A percentile compares a stretch with the other conserved stretches of the same genome.
phyloP scores from a whole-genome alignment of 1,284 basidiomycete genomes.

The Ustilago hordei region DNA sequence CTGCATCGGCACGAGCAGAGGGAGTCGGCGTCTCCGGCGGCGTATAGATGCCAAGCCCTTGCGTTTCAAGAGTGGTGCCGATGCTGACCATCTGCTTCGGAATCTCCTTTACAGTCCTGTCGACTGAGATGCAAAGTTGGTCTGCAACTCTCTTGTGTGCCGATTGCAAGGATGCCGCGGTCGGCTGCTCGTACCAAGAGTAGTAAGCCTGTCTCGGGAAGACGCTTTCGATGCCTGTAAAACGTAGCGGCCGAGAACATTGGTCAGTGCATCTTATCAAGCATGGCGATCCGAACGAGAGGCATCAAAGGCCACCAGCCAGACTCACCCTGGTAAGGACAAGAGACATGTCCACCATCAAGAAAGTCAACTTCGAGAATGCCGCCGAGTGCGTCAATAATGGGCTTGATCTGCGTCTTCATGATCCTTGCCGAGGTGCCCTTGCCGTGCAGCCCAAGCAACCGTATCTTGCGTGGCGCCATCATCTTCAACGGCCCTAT shows the following conservation, averaged over 20 bases:
- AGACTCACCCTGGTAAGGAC: conserved; percentile 45
- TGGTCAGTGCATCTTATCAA: background rate
- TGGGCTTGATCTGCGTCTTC: conserved; percentile 50
- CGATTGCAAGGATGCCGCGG: conserved; percentile 15
- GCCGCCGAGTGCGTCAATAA: conserved; percentile 32
- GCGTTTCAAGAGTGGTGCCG: conserved; percentile 2
- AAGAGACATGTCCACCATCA: conserved; percentile 26
- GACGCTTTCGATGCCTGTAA: conserved; percentile 41
- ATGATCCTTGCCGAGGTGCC: conserved; percentile 50
- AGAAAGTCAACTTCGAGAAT: conserved; percentile 36
- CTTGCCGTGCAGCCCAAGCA: conserved; percentile 52
- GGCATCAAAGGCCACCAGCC: background rate
- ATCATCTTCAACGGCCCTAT: background rate
- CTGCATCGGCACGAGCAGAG: background rate
- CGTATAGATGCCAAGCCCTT: conserved; percentile 13
- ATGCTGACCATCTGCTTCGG: background rate
- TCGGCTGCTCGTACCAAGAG: conserved; percentile 48
- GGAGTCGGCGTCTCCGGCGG: conserved; percentile 29
- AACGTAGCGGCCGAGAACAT: background rate
- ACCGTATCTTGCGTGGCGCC: conserved; percentile 19
- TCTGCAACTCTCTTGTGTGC: conserved; percentile 30
- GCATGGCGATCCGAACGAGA: background rate
- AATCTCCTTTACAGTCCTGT: background rate
- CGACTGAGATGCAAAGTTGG: background rate
- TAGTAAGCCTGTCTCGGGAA: conserved; percentile 40